A percentile compares a stretch with the other conserved stretches of the same genome.
Conservation (phyloP, 2,329 filamentous ascomycete genomes). For the Ophiostoma ips region DNA sequence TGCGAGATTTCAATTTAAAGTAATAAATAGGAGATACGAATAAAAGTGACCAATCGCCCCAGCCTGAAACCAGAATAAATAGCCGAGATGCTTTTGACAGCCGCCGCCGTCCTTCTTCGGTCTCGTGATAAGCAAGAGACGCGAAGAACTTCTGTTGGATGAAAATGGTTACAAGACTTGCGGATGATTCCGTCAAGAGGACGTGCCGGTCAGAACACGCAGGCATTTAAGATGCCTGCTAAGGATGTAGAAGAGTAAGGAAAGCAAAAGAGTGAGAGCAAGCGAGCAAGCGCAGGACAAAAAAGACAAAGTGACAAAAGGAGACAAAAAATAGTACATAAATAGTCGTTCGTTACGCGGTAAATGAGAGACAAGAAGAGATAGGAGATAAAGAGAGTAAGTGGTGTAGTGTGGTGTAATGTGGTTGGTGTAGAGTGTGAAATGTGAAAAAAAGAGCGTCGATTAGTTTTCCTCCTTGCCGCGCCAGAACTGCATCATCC, state of each 20-base stretch:
- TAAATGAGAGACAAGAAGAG: slow-evolving; percentile 3
- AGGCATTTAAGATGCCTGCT: not conserved
- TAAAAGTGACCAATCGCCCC: not conserved
- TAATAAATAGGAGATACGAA: not conserved
- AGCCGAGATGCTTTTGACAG: not conserved
- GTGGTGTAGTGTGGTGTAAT: not conserved
- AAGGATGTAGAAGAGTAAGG: not conserved
- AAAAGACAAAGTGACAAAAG: not conserved
- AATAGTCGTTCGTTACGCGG: slow-evolving; percentile 9
- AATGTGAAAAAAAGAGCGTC: not conserved
- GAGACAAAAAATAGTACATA: slow-evolving; percentile 1
- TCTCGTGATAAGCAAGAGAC: not conserved
- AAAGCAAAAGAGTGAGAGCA: not conserved
- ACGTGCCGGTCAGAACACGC: no score
- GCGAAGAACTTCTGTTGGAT: no score
- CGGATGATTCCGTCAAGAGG: no score
- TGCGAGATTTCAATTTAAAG: not conserved
- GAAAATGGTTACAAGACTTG: no score
- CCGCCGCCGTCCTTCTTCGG: not conserved
- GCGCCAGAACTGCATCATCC: slow-evolving; percentile 71
- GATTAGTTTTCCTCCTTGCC: slow-evolving; percentile 38
- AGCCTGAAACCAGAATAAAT: not conserved
- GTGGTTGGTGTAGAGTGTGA: not conserved
- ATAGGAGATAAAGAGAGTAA: not conserved
- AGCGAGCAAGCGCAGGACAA: not conserved